phyloP scores from a whole-genome alignment of 257 asterid species.

The Solanum gracilifrons region DNA sequence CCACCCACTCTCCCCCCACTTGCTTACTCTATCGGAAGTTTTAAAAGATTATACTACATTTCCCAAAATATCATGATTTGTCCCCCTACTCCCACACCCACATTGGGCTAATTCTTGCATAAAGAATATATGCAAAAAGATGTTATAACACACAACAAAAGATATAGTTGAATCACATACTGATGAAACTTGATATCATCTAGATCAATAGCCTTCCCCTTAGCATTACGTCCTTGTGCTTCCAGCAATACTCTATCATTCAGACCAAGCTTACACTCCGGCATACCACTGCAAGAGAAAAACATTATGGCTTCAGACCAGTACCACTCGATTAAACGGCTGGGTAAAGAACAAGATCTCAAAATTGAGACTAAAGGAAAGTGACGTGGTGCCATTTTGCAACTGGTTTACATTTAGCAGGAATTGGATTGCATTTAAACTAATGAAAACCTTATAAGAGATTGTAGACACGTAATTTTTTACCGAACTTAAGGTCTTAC shows the following conservation, averaged over 20 bases:
- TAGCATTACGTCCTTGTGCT: slow-evolving; percentile 88
- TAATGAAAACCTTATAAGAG: background rate
- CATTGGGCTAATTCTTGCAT: background rate
- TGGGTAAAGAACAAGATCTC: background rate
- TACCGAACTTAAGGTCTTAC: too few species aligned
- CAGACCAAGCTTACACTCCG: slow-evolving; percentile 98
- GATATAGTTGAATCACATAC: slow-evolving; percentile 29
- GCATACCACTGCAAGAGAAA: slow-evolving; percentile 87
- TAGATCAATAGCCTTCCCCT: slow-evolving; percentile 96
- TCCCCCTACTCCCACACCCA: background rate
- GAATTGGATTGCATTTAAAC: background rate
- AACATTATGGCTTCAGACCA: background rate
- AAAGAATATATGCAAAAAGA: background rate
- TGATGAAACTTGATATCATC: slow-evolving; percentile 99
- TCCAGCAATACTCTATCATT: slow-evolving; percentile 94
- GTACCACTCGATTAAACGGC: background rate
- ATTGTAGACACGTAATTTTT: too few species aligned
- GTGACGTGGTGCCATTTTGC: background rate
- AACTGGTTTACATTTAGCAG: background rate
- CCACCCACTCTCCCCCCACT: background rate
- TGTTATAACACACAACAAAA: background rate
- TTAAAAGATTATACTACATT: background rate
- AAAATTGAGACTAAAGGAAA: background rate
- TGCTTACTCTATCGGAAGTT: background rate
- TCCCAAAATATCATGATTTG: background rate